A percentile compares a stretch with the other conserved stretches of the same genome.
phyloP scores from a whole-genome alignment of 2,329 filamentous ascomycete species.

The Clonostachys rosea region DNA sequence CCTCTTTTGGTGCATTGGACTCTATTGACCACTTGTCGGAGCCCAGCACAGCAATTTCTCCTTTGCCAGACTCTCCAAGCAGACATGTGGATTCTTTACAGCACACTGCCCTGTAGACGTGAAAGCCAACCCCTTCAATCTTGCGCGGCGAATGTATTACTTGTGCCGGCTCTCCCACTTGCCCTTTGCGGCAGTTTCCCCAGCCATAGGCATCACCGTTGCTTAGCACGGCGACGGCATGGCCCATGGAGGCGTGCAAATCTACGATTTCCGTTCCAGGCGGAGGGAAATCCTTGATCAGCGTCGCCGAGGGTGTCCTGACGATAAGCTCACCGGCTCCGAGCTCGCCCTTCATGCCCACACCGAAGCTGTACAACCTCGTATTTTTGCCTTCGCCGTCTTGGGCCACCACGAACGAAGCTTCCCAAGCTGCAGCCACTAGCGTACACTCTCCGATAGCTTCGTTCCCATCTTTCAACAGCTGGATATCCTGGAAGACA shows the following conservation, averaged over 20 bases:
- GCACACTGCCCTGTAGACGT: slow-evolving; percentile 64
- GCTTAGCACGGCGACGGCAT: slow-evolving; percentile 68
- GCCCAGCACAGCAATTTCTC: slow-evolving; percentile 64
- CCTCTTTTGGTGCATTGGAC: slow-evolving; percentile 46
- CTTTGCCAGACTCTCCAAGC: slow-evolving; percentile 47
- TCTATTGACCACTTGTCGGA: slow-evolving; percentile 68
- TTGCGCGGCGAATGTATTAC: slow-evolving; percentile 55
- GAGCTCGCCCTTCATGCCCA: slow-evolving; percentile 67
- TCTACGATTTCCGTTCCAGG: slow-evolving; percentile 51
- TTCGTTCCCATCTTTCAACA: slow-evolving; percentile 19
- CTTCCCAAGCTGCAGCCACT: slow-evolving; percentile 75
- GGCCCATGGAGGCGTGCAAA: slow-evolving; percentile 71
- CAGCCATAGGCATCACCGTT: slow-evolving; percentile 81
- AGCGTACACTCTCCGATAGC: slow-evolving; percentile 23
- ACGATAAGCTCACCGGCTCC: slow-evolving; percentile 54
- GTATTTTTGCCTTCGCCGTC: slow-evolving; percentile 36
- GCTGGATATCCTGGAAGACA: slow-evolving; percentile 31
- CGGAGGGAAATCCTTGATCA: slow-evolving; percentile 62
- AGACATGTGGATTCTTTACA: slow-evolving; percentile 84
- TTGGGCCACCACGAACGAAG: slow-evolving; percentile 55
- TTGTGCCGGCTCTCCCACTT: slow-evolving; percentile 60
- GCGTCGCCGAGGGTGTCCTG: slow-evolving; percentile 38
- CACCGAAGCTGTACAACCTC: slow-evolving; percentile 59
- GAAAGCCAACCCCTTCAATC: slow-evolving; percentile 56
- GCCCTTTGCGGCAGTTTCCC: slow-evolving; percentile 83